A percentile compares a stretch with the other conserved stretches of the same genome.
phyloP scores from a whole-genome alignment of 495 filamentous ascomycete genomes.

The Aspergillus baeticus region DNA sequence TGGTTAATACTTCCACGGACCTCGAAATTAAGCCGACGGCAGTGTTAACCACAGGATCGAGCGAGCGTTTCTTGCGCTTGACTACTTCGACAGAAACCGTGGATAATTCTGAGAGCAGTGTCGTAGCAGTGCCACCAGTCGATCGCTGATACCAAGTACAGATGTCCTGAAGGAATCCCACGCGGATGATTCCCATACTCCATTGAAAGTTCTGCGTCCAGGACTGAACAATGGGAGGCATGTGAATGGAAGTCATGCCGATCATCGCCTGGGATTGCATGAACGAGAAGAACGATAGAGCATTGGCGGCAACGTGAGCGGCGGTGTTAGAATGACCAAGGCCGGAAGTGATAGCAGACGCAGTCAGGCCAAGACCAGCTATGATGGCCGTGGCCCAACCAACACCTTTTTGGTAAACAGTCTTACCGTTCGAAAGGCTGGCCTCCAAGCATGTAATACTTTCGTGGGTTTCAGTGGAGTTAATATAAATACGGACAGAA shows the following conservation, averaged over 20 bases:
- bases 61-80: constrained; percentile 67
- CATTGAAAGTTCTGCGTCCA: constrained; percentile 99
- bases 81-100: constrained; percentile 81
- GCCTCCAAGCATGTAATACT: constrained; percentile 88
- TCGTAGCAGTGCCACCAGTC: constrained; percentile 85
- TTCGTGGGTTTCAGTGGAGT: constrained; percentile 54
- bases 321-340: constrained; percentile 94
- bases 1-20: constrained; percentile 47
- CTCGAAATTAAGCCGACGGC: constrained; percentile 43
- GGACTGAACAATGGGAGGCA: constrained; percentile 85
- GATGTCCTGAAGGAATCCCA: constrained; percentile 83
- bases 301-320: constrained; percentile 90
- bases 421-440: constrained; percentile 86
- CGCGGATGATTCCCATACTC: constrained; percentile 94
- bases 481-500: constrained; percentile 78
- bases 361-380: constrained; percentile 76
- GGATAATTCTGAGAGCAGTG: constrained; percentile 69
- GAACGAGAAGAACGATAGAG: constrained; percentile 88
- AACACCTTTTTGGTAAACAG: constrained; percentile 84
- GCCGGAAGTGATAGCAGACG: constrained; percentile 78
- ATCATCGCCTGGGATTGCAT: constrained; percentile 98
- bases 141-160: constrained; percentile 95
- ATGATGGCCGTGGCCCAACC: constrained; percentile 89
- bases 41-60: constrained; percentile 26
- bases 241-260: constrained; percentile 78